phyloP scores from a whole-genome alignment of 2,329 filamentous ascomycete species.

The Colletotrichum orbiculare region DNA sequence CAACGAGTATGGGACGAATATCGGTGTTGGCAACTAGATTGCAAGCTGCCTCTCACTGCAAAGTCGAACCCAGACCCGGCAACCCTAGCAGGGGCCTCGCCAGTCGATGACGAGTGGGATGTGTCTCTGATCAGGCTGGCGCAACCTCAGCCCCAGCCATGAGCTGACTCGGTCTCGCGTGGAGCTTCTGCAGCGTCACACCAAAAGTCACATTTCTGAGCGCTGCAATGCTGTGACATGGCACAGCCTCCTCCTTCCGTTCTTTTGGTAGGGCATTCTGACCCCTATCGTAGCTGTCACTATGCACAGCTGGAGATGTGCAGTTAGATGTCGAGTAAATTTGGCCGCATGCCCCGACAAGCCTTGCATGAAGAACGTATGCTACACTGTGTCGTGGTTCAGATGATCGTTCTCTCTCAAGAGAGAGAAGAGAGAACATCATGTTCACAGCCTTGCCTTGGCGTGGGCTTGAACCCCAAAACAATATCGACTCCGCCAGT shows the following conservation, averaged over 20 bases:
- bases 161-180: slow-evolving; percentile 4
- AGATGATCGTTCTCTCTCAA: too few species aligned
- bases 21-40: too few species aligned
- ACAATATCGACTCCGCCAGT: slow-evolving; percentile 1
- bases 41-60: not conserved
- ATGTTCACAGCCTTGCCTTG: slow-evolving; percentile 4
- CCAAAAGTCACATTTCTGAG: not conserved
- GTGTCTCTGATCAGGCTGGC: slow-evolving; percentile 11
- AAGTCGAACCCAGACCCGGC: slow-evolving; percentile 6
- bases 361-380: too few species aligned
- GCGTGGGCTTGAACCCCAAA: not conserved
- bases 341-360: too few species aligned
- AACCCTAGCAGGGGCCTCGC: slow-evolving; percentile 1
- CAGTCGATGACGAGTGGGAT: slow-evolving; percentile 5
- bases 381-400: too few species aligned
- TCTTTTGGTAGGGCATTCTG: not conserved
- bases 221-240: not conserved
- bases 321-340: too few species aligned
- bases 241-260: slow-evolving; percentile 12
- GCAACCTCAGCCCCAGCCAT: slow-evolving; percentile 27
- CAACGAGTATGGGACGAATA: too few species aligned
- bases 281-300: too few species aligned
- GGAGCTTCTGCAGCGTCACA: not conserved
- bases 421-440: too few species aligned
- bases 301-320: too few species aligned